Base-by-base conservation (phyloP, 2,329 filamentous ascomycete genomes). In the Stylonectria norvegica region DNA sequence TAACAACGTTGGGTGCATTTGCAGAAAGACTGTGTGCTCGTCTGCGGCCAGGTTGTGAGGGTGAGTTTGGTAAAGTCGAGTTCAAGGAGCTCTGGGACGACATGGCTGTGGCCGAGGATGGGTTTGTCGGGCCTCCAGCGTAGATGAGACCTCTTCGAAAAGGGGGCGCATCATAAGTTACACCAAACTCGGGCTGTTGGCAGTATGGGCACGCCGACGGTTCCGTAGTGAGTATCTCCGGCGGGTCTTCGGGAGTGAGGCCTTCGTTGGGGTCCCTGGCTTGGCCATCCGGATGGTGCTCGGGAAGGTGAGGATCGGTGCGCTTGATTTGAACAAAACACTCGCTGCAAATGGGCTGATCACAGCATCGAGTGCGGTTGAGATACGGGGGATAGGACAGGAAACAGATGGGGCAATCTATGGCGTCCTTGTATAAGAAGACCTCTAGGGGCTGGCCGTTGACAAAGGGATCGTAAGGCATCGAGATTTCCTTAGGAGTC, bases 281-380 rank as follows among this genome's bases (percentile, higher is more conserved):
- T 38, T 64, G 54, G 14, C 63, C 65, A 34, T 77, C 69, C n/a
- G 72, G 75, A 43, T 76, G 71, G 58, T 93, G 87, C 61, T 95
- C 88, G 2, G 89, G 88, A 27, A 89, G 81, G 62, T 96, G 88
- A 8, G 89, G 90, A 50, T 98, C 91, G 4, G 89, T 83, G 29
- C 93, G 81, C 63, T 96, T 97, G 62, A 98, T 98, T 64, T 98
- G 93, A 4, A 98, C 93, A 58, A 98, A 98, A 64, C 93, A 98
- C 68, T 98, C 93, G 29, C 90, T 97, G 67, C 93, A 98, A 48
- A 98, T 97, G 5, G 86, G 76, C 62, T 98, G 93, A 56, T 95
- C 89, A 64, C 93, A 98, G 62, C 93, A 98, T 51, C 93, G 77
- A 1, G 93, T 98, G 50, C 83, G 85, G 67, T 98, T 98, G 20